A percentile compares a stretch with the other conserved stretches of the same genome.
Evolutionary conservation across 306 rosid species (phyloP).

Genomic region (Arachis stenosperma): DNA sequence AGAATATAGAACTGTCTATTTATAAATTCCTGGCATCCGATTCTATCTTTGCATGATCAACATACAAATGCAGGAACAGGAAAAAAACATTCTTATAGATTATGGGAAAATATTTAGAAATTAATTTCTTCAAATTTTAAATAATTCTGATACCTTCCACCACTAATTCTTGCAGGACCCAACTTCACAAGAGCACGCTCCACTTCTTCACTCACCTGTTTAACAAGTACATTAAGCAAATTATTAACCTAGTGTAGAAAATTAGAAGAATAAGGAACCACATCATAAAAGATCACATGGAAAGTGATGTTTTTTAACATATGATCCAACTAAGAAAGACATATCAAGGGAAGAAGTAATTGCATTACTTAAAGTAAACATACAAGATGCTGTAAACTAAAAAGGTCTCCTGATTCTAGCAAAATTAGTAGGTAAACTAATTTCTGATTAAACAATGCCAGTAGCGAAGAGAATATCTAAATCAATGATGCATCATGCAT

Average conservation of each 20-base stretch:
- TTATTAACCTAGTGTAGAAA: slow-evolving; percentile 32
- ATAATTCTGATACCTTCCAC: slow-evolving; percentile 65
- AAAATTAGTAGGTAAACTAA: not conserved
- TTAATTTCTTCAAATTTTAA: slow-evolving; percentile 29
- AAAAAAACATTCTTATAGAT: slow-evolving; percentile 10
- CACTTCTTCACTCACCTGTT: slow-evolving; percentile 96
- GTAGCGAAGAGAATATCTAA: slow-evolving; percentile 5
- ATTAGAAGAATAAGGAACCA: not conserved
- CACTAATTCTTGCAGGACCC: slow-evolving; percentile 77
- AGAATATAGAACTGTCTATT: not conserved
- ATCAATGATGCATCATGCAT: not conserved
- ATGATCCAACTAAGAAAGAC: not conserved
- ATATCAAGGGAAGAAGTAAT: slow-evolving; percentile 7
- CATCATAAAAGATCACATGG: slow-evolving; percentile 10
- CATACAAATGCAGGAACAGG: slow-evolving; percentile 22
- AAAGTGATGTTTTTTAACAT: slow-evolving; percentile 28
- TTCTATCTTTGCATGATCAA: slow-evolving; percentile 26
- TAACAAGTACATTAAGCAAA: slow-evolving; percentile 29
- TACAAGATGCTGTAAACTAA: slow-evolving; percentile 7
- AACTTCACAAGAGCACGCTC: slow-evolving; percentile 92
- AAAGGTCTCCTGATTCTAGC: not conserved
- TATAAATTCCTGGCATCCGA: slow-evolving; percentile 11
- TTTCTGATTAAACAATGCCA: not conserved
- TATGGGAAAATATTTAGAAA: slow-evolving; percentile 26
- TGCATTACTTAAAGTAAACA: not conserved